Evolutionary conservation across 164 flowering plant species (phyloP), one percentile per base, ranked within the genome.

Genomic region (Saururus chinensis): DNA sequence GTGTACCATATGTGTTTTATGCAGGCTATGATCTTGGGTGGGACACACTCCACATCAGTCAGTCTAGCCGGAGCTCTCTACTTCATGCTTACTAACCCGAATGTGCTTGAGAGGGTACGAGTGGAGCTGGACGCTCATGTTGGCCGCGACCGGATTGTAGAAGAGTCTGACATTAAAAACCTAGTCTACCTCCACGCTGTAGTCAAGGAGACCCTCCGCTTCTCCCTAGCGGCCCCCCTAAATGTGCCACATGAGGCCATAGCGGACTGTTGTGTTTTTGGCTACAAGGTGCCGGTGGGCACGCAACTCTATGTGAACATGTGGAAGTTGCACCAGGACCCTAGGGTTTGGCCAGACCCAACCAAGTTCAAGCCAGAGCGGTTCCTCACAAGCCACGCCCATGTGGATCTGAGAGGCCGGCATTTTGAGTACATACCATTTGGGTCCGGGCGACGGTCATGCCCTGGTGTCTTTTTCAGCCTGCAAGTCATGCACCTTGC

Each of bases 361-460:
- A 17, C 14, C 1, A 57, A 66, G 24, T 66, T 66, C 19, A 30
- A 54, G 10, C 68, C 68, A 4, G 68, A 66, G 20, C 53, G 68
- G 23, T 59, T 66, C 40, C 68, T 66, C 12, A 41, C 64, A 0
- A 53, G 12, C 48, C 57, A 62, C 16, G 57, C 19, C 2, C 35
- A 48, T 24, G 53, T 64, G 16, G 54, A 68, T 7, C 48, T 54
- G 7, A 82, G 78, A 59, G 96, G 92, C 0, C 83, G 80, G 0
- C 75, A 80, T 57, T 89, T 72, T 23, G 83, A 82, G 75, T 65
- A 84, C 11, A 30, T 89, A 60, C 93, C 93, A 9, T 87, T 87
- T 48, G 93, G 95, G 1, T 70, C 92, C 0, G 92, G 96, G 0
- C 61, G 92, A 53, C 75, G 96, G 59, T 81, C 84, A 80, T 89